Conservation (phyloP, 148 eudicot genomes). For the Rhododendron mucronatum region DNA sequence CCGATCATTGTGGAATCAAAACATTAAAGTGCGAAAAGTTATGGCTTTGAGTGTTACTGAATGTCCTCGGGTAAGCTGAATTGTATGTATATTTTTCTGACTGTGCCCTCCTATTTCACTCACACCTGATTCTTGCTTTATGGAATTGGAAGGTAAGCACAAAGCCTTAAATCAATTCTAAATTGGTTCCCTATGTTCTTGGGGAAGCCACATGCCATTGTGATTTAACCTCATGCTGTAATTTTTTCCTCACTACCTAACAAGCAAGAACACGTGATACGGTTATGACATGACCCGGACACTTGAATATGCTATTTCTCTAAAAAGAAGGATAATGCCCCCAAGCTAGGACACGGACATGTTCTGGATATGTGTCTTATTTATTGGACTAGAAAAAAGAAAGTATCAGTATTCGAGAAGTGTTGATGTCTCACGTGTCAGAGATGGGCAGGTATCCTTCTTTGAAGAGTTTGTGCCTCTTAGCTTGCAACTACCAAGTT, state of each 20-base stretch:
- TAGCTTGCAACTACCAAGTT: background rate
- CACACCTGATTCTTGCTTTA: background rate
- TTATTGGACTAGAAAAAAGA: no score
- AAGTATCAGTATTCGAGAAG: no score
- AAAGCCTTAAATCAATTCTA: no score
- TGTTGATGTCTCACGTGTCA: no score
- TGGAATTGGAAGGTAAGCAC: background rate
- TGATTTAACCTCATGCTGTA: background rate
- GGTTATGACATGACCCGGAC: no score
- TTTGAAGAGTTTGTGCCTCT: no score
- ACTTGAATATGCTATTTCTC: no score
- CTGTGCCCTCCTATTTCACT: background rate
- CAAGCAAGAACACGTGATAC: no score
- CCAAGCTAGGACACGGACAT: no score
- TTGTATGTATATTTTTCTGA: background rate
- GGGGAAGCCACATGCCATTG: background rate
- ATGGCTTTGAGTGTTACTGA: slow-evolving; percentile 21
- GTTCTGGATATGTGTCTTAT: no score
- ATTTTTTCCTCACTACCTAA: background rate
- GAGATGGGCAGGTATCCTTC: no score
- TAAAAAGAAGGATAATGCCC: no score
- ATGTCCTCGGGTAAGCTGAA: slow-evolving; percentile 28
- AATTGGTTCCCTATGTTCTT: background rate
- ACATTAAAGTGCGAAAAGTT: slow-evolving; percentile 18
- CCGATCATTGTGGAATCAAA: slow-evolving; percentile 3